A percentile compares a stretch with the other conserved stretches of the same genome.
phyloP scores from a whole-genome alignment of 345 rosid species.

The Rhizophora mangle region DNA sequence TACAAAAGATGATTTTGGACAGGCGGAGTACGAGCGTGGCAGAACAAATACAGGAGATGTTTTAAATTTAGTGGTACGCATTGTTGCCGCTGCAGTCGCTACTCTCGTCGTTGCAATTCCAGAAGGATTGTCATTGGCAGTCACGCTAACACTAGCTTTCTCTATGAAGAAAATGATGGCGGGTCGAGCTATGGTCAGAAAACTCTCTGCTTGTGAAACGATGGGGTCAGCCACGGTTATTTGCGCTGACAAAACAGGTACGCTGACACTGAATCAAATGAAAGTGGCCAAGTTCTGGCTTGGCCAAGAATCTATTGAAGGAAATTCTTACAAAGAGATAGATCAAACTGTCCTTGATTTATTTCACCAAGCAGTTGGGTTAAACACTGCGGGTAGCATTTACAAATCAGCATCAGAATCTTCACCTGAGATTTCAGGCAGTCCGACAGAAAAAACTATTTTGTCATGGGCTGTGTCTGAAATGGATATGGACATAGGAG shows the following conservation, averaged over 20 bases:
- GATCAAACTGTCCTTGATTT: conserved; percentile 11
- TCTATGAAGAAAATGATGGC: conserved; percentile 36
- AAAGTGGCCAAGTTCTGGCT: conserved; percentile 28
- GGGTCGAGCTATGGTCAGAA: conserved; percentile 33
- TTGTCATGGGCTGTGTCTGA: conserved; percentile 30
- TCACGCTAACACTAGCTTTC: conserved; percentile 30
- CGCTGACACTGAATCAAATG: conserved; percentile 29
- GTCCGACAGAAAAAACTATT: conserved; percentile 35
- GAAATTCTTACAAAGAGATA: conserved; percentile 1
- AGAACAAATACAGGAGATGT: conserved; percentile 9
- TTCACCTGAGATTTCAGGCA: conserved; percentile 23
- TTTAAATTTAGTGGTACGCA: conserved; percentile 18
- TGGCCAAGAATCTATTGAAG: conserved; percentile 21
- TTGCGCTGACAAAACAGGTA: conserved; percentile 35
- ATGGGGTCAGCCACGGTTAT: conserved; percentile 36
- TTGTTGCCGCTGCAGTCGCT: conserved; percentile 32
- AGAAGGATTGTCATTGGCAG: conserved; percentile 33
- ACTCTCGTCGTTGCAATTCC: conserved; percentile 35
- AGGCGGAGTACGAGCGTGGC: conserved; percentile 12
- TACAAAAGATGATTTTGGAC: conserved; percentile 13
- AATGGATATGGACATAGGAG: conserved; percentile 19
- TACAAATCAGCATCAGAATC: conserved; percentile 18
- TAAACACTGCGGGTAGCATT: conserved; percentile 31
- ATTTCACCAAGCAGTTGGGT: conserved; percentile 28
- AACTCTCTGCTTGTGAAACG: conserved; percentile 34